These are phyloP conservation scores for Sporothrix variecibatus DNA, from an alignment of 2,329 filamentous ascomycete genomes.

Conservation along the genomic window DNA sequence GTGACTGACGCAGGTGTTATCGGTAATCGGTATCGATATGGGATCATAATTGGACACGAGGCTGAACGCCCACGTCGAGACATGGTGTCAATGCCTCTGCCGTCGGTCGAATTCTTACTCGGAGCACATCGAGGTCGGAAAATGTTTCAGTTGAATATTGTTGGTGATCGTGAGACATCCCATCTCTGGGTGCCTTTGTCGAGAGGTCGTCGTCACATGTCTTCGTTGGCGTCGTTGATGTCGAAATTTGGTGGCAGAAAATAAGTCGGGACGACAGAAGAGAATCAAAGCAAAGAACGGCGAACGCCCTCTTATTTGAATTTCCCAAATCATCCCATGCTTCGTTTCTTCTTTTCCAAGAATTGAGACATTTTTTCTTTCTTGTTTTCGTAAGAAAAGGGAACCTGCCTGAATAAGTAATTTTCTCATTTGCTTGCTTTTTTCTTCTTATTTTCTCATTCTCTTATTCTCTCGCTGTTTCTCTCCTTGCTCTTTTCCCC, in stretches of 20 bases:
- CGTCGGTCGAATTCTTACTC: neutral
- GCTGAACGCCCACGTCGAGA: neutral
- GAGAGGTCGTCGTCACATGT: neutral
- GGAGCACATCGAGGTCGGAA: neutral
- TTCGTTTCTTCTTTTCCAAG: neutral
- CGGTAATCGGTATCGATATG: constrained; percentile 1
- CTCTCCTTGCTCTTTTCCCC: neutral
- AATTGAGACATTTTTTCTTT: neutral
- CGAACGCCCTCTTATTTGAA: neutral
- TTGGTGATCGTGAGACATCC: neutral
- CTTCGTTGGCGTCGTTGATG: neutral
- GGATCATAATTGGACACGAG: neutral
- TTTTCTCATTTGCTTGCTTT: neutral
- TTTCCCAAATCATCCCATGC: neutral
- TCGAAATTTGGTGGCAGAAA: neutral
- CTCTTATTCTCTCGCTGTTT: neutral
- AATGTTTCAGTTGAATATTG: neutral
- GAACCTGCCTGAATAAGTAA: neutral
- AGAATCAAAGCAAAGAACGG: neutral
- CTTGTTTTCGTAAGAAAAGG: neutral
- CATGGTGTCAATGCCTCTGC: neutral
- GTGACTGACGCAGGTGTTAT: neutral
- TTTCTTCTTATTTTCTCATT: neutral
- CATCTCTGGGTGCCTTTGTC: neutral
- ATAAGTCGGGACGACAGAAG: too few relatives aligned